These are phyloP conservation scores for Solanum hybrid DNA, from an alignment of 305 asterid species.

Conservation along the genomic window DNA sequence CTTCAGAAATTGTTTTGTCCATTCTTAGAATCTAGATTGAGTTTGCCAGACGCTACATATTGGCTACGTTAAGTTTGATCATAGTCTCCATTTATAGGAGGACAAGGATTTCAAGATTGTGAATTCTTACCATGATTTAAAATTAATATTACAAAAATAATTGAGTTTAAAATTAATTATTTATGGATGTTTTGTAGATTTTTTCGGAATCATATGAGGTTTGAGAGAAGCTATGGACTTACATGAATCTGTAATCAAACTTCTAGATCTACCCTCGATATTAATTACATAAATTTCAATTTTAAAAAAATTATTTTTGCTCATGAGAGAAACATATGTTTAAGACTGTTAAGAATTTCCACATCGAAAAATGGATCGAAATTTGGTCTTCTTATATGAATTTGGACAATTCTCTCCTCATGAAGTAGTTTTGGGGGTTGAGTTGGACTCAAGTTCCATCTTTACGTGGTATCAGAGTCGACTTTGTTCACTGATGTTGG, in stretches of 20 bases:
- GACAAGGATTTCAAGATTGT: not conserved
- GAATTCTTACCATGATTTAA: not conserved
- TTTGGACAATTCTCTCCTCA: no score
- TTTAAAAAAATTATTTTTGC: accelerated
- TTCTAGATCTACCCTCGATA: not conserved
- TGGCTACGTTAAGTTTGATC: not conserved
- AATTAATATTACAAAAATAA: not conserved
- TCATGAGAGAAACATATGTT: not conserved
- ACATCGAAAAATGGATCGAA: no score
- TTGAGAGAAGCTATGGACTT: not conserved
- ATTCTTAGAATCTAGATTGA: not conserved
- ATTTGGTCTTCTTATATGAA: no score
- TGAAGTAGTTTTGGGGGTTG: not conserved
- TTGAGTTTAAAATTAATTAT: not conserved
- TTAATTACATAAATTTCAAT: not conserved
- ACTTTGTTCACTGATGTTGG: no score
- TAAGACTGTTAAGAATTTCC: not conserved
- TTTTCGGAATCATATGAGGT: not conserved
- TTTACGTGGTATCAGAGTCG: no score
- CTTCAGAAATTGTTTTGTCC: slow-evolving; percentile 4
- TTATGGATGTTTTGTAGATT: not conserved
- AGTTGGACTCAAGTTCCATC: no score
- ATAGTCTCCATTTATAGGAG: not conserved
- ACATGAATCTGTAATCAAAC: accelerated
- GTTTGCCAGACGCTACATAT: slow-evolving; percentile 1